Evolutionary conservation across 176 grass and related monocot genomes (phyloP).

Genomic region (Alloteropsis semialata): DNA sequence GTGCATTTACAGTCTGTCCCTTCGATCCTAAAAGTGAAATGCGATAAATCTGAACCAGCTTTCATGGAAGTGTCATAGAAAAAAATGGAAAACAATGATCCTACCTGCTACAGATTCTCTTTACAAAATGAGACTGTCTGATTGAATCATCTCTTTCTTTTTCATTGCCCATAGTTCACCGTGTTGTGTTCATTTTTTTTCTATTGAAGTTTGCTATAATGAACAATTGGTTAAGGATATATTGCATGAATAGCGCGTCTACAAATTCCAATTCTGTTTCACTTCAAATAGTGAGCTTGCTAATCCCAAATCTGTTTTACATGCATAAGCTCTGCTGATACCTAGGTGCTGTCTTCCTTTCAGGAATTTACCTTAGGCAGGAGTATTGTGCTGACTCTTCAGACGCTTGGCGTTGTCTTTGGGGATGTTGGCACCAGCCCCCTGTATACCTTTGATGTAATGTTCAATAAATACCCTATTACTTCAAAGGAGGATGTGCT

Average conservation of each 20-base stretch:
- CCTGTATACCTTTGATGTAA: conserved; percentile 96
- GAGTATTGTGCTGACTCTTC: conserved; percentile 79
- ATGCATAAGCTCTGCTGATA: conserved; percentile 27
- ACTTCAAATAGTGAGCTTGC: neutral
- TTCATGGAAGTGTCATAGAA: neutral
- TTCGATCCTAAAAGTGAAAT: neutral
- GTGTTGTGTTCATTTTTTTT: neutral
- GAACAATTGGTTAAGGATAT: neutral
- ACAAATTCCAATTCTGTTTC: too few species aligned
- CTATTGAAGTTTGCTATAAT: neutral
- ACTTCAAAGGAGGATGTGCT: conserved; percentile 86
- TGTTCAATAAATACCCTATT: conserved; percentile 97
- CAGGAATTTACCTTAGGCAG: conserved; percentile 81
- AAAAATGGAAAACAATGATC: neutral
- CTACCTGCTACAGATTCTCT: too few species aligned
- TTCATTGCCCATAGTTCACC: neutral
- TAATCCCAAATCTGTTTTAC: conserved; percentile 7
- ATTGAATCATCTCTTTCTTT: neutral
- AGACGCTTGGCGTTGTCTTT: conserved; percentile 95
- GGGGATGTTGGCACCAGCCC: conserved; percentile 98
- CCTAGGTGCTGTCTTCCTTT: conserved; percentile 34
- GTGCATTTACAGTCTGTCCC: neutral
- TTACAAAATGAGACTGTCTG: neutral
- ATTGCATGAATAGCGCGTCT: too few species aligned
- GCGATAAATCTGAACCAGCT: neutral